Conservation (phyloP, 2,329 filamentous ascomycete species). For the Alternaria sp. region DNA sequence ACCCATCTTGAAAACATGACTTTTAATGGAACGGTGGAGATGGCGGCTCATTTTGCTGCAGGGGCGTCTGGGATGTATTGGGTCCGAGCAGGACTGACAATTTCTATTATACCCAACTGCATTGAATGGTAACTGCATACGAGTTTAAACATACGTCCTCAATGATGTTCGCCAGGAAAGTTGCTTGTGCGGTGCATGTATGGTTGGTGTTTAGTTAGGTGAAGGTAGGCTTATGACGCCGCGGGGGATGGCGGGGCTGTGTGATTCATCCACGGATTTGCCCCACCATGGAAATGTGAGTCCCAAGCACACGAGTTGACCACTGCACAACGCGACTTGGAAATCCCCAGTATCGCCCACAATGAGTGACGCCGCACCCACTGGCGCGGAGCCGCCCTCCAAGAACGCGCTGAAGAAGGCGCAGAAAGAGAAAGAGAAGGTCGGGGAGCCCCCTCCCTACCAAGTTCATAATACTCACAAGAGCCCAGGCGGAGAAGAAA, state of each 20-base stretch:
- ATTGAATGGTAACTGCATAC: slow-evolving; percentile 13
- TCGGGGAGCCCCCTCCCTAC: slow-evolving; percentile 11
- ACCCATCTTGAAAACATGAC: background rate
- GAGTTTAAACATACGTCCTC: background rate
- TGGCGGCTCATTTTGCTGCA: slow-evolving; percentile 5
- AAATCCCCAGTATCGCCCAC: slow-evolving; percentile 13
- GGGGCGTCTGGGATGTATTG: slow-evolving; percentile 10
- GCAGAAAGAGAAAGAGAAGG: slow-evolving; percentile 55
- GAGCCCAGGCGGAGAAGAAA: slow-evolving; percentile 52
- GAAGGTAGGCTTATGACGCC: slow-evolving; percentile 24
- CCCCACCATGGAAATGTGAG: slow-evolving; percentile 26
- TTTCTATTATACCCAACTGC: slow-evolving; percentile 21
- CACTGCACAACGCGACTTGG: slow-evolving; percentile 11
- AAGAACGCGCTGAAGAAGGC: slow-evolving; percentile 56
- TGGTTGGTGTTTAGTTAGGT: too few relatives aligned
- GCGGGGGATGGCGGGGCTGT: slow-evolving; percentile 28
- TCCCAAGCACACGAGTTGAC: slow-evolving; percentile 1
- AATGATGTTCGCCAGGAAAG: background rate
- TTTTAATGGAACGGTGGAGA: background rate
- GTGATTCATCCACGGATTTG: slow-evolving; percentile 24
- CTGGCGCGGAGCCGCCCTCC: slow-evolving; percentile 44
- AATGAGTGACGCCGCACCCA: slow-evolving; percentile 46
- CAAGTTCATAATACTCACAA: slow-evolving; percentile 21
- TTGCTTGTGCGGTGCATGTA: background rate
- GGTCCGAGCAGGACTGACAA: slow-evolving; percentile 5